Evolutionary conservation across 2,329 filamentous ascomycete species (phyloP).

Genomic region (Didymella segeticola): DNA sequence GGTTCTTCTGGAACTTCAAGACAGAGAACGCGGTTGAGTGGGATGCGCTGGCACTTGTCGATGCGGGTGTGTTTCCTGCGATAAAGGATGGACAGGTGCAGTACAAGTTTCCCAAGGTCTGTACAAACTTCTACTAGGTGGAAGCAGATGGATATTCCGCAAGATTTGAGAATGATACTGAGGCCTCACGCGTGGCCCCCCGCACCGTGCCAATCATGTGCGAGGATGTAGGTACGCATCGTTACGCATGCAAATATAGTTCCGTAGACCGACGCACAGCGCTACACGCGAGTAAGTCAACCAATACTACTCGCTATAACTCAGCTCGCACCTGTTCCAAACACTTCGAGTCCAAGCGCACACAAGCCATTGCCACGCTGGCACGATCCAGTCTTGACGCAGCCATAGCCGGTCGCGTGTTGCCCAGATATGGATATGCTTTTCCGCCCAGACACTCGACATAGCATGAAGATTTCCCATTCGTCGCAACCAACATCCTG

Average conservation of each 20-base stretch:
- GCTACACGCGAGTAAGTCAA: neutral
- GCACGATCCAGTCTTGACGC: neutral
- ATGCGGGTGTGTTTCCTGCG: constrained; percentile 59
- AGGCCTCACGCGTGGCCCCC: neutral
- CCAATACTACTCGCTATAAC: neutral
- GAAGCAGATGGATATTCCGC: neutral
- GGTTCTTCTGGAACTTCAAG: constrained; percentile 66
- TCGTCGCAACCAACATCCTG: neutral
- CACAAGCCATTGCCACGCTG: neutral
- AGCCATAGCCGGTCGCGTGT: neutral
- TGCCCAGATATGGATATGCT: constrained; percentile 8
- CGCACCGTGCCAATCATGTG: neutral
- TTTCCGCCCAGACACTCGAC: constrained; percentile 5
- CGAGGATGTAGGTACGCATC: constrained; percentile 2
- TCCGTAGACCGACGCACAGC: constrained; percentile 1
- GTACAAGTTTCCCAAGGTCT: constrained; percentile 30
- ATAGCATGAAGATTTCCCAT: neutral
- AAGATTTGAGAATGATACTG: neutral
- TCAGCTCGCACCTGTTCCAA: neutral
- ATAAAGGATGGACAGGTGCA: constrained; percentile 29
- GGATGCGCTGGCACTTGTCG: constrained; percentile 59
- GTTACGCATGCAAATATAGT: constrained; percentile 14
- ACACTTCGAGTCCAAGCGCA: neutral
- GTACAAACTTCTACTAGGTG: constrained; percentile 22
- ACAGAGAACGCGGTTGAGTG: constrained; percentile 61